Evolutionary conservation across 1,284 basidiomycete species (phyloP).

Genomic region (Irpex sp.): DNA sequence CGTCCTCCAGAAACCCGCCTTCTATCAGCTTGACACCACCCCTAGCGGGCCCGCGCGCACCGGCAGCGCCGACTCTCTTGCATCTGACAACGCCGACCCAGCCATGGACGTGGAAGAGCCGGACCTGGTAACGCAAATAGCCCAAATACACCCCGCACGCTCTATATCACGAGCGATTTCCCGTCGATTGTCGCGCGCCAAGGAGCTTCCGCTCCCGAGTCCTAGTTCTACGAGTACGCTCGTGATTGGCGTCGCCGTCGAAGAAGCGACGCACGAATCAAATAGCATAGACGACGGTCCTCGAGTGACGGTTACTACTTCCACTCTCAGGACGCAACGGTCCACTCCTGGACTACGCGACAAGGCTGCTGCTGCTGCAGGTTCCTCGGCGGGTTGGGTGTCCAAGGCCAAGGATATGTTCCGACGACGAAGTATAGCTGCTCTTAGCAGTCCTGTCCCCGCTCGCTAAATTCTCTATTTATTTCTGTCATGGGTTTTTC

Average conservation of each 20-base stretch:
- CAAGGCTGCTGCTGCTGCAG: conserved; percentile 14
- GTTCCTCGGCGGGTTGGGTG: conserved; percentile 31
- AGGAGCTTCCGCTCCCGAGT: conserved; percentile 24
- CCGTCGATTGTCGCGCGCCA: conserved; percentile 45
- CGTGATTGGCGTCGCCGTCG: conserved; percentile 54
- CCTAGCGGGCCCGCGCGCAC: conserved; percentile 26
- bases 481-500: neutral
- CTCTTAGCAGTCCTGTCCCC: conserved; percentile 5
- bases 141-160: conserved; percentile 42
- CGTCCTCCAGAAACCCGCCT: conserved; percentile 15
- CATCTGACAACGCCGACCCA: conserved; percentile 33
- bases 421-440: conserved; percentile 36
- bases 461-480: neutral
- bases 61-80: conserved; percentile 46
- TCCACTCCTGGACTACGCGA: conserved; percentile 33
- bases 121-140: conserved; percentile 51
- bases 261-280: conserved; percentile 44
- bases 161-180: conserved; percentile 49
- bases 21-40: conserved; percentile 33
- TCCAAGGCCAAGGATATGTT: conserved; percentile 47
- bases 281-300: conserved; percentile 24
- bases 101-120: conserved; percentile 33
- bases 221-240: conserved; percentile 25
- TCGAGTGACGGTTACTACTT: conserved; percentile 14
- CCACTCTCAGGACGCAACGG: conserved; percentile 30